Conservation (phyloP, 1,284 basidiomycete genomes). For the Pseudozyma flocculosa region DNA sequence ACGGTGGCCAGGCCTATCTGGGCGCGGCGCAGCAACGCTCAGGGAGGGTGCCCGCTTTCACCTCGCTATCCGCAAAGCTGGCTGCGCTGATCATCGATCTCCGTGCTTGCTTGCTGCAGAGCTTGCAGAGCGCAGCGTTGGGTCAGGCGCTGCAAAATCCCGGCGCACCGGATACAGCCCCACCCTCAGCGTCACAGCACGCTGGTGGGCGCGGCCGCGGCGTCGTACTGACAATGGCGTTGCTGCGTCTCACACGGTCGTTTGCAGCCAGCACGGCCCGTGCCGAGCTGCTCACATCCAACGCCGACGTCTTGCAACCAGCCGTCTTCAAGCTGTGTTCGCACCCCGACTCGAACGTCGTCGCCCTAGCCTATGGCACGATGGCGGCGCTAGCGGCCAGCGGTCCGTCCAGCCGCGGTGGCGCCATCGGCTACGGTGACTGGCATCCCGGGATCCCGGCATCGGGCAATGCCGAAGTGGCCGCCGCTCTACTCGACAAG, state of each 20-base stretch:
- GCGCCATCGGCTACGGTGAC: too few relatives aligned
- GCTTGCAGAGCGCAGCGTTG: slow-evolving; percentile 9
- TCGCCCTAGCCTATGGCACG: slow-evolving; percentile 2
- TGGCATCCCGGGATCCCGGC: too few relatives aligned
- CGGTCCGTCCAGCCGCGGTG: too few relatives aligned
- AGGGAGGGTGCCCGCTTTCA: slow-evolving; percentile 18
- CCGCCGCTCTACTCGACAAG: neutral
- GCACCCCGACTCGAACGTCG: slow-evolving; percentile 15
- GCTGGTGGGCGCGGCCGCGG: slow-evolving; percentile 4
- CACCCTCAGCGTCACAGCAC: too few relatives aligned
- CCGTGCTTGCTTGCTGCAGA: slow-evolving; percentile 13
- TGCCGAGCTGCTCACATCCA: slow-evolving; percentile 8
- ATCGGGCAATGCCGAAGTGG: neutral
- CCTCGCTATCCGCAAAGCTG: slow-evolving; percentile 25
- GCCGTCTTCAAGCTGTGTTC: slow-evolving; percentile 8
- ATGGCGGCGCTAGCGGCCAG: slow-evolving; percentile 1
- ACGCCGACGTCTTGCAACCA: slow-evolving; percentile 7
- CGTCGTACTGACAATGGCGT: slow-evolving; percentile 5
- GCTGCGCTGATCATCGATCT: slow-evolving; percentile 24
- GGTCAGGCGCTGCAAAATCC: slow-evolving; percentile 1
- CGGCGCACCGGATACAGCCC: too few relatives aligned
- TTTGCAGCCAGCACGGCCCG: slow-evolving; percentile 14
- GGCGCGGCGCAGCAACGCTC: slow-evolving; percentile 24
- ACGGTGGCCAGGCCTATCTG: slow-evolving; percentile 13
- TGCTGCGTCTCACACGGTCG: slow-evolving; percentile 12